These are phyloP conservation scores for Quaeritorhiza haematococci DNA, from an alignment of 371 early-diverging fungal genomes.

Conservation along the genomic window DNA sequence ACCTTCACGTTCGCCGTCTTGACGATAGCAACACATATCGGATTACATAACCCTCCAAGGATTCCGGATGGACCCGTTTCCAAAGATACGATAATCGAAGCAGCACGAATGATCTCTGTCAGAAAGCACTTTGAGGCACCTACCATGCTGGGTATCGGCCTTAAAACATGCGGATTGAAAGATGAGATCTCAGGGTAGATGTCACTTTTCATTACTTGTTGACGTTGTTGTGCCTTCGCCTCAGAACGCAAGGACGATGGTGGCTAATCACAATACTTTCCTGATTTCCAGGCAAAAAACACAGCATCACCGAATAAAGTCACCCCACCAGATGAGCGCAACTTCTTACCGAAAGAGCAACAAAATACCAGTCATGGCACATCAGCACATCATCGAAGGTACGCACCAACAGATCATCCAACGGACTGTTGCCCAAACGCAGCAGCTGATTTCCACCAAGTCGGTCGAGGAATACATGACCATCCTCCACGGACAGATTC, in stretches of 20 bases:
- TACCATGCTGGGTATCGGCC: slow-evolving; percentile 18
- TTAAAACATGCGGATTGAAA: slow-evolving; percentile 1
- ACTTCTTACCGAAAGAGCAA: slow-evolving; percentile 12
- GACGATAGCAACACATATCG: too few relatives aligned
- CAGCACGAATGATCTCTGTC: slow-evolving; percentile 21
- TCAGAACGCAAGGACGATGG: background rate
- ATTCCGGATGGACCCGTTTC: too few relatives aligned
- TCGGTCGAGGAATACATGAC: slow-evolving; percentile 20
- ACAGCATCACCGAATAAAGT: background rate
- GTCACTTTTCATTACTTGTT: slow-evolving; percentile 10
- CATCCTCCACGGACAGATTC: slow-evolving; percentile 25
- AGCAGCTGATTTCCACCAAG: slow-evolving; percentile 17
- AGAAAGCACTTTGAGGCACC: slow-evolving; percentile 29
- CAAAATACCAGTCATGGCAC: slow-evolving; percentile 7
- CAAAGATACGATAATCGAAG: slow-evolving; percentile 9
- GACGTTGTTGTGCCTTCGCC: background rate
- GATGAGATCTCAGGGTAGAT: too few relatives aligned
- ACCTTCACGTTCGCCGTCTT: too few relatives aligned
- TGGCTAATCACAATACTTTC: background rate
- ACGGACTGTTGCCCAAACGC: slow-evolving; percentile 24
- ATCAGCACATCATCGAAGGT: too few relatives aligned
- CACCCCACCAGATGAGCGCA: slow-evolving; percentile 7
- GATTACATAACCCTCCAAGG: too few relatives aligned
- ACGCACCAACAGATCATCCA: slow-evolving; percentile 9
- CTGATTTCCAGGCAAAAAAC: slow-evolving; percentile 7